Percentiles rank a stretch among this genome's conserved stretches.
These are phyloP conservation scores for Stachybotrys chartarum DNA, from an alignment of 2,329 filamentous ascomycete species.

Conservation along the genomic window DNA sequence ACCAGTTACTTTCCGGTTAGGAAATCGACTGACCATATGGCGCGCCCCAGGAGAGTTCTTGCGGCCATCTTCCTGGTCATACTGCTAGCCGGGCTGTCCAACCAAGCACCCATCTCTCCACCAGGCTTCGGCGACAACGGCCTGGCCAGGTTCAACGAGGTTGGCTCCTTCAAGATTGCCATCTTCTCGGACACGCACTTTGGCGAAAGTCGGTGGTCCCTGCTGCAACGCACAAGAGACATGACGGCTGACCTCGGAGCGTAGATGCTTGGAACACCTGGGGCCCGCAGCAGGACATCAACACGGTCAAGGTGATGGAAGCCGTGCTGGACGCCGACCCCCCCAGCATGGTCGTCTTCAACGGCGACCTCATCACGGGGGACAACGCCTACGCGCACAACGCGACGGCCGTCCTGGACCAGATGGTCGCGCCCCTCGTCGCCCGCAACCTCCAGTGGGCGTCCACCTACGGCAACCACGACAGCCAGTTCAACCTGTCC, in stretches of 20 bases:
- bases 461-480: constrained; percentile 66
- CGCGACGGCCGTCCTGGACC: constrained; percentile 48
- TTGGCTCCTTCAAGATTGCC: constrained; percentile 9
- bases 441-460: constrained; percentile 52
- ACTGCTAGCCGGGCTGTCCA: background rate
- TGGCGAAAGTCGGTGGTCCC: constrained; percentile 7
- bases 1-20: too few relatives aligned
- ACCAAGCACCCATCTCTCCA: background rate
- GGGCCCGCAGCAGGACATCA: constrained; percentile 29
- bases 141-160: background rate
- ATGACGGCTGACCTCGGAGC: background rate
- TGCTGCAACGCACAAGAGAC: background rate
- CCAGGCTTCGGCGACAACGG: background rate
- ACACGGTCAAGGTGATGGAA: constrained; percentile 25
- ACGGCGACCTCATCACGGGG: constrained; percentile 64
- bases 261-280: constrained; percentile 20
- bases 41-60: too few relatives aligned
- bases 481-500: constrained; percentile 52
- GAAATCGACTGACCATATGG: too few relatives aligned
- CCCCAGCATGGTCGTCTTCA: constrained; percentile 56
- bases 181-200: constrained; percentile 12
- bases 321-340: constrained; percentile 21
- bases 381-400: constrained; percentile 53
- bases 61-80: background rate
- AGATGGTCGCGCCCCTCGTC: constrained; percentile 51